Conservation (phyloP, 208 protist genomes). For the Crithidia sp. region DNA sequence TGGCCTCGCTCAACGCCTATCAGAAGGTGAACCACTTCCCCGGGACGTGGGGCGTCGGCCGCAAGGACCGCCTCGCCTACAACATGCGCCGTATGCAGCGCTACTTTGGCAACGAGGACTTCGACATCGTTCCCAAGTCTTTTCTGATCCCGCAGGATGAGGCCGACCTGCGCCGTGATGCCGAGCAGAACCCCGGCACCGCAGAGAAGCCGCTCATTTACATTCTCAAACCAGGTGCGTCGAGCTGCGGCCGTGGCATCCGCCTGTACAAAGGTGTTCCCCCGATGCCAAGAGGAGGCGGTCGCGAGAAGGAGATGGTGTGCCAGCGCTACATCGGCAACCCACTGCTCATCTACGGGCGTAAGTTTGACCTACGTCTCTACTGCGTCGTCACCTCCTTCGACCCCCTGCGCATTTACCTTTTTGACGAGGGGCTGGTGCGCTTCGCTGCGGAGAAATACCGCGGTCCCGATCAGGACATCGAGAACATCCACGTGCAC, state of each 20-base stretch:
- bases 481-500: slow-evolving; percentile 93
- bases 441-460: slow-evolving; percentile 95
- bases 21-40: slow-evolving; percentile 95
- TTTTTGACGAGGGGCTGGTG: slow-evolving; percentile 95
- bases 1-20: slow-evolving; percentile 78
- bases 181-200: slow-evolving; percentile 60
- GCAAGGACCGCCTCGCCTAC: slow-evolving; percentile 87
- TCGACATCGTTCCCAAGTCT: slow-evolving; percentile 83
- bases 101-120: slow-evolving; percentile 67
- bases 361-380: slow-evolving; percentile 95
- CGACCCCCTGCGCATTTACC: slow-evolving; percentile 90
- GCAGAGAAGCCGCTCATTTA: slow-evolving; percentile 76
- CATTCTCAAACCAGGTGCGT: slow-evolving; percentile 90
- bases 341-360: slow-evolving; percentile 93
- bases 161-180: slow-evolving; percentile 64
- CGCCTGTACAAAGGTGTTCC: slow-evolving; percentile 72
- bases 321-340: slow-evolving; percentile 95
- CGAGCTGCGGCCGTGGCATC: slow-evolving; percentile 90
- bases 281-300: slow-evolving; percentile 55
- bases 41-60: slow-evolving; percentile 90
- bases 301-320: slow-evolving; percentile 58
- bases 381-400: slow-evolving; percentile 94
- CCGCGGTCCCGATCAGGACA: slow-evolving; percentile 68
- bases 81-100: slow-evolving; percentile 86
- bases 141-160: slow-evolving; percentile 87